These are phyloP conservation scores for Solanum dulcamara DNA, from an alignment of 257 asterid species.

Conservation along the genomic window DNA sequence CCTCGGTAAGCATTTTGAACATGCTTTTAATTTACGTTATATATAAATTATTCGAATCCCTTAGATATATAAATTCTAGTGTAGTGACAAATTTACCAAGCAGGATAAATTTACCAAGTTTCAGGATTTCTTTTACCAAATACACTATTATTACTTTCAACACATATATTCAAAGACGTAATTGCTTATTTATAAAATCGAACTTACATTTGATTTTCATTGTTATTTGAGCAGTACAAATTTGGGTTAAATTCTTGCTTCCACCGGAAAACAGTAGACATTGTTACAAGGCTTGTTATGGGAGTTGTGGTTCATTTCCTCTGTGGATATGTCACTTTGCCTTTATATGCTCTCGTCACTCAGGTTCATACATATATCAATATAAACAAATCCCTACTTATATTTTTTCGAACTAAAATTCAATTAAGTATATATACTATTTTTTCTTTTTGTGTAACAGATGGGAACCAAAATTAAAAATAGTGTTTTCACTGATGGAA, in stretches of 20 bases:
- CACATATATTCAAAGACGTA: too few relatives aligned
- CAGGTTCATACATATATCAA: conserved; percentile 24
- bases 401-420: not conserved
- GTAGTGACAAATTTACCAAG: too few relatives aligned
- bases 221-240: conserved; percentile 28
- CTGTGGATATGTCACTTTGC: conserved; percentile 67
- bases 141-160: too few relatives aligned
- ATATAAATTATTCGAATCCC: not conserved
- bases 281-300: conserved; percentile 35
- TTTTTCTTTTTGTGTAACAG: conserved; percentile 8
- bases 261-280: conserved; percentile 45
- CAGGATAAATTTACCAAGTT: not conserved
- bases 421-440: not conserved
- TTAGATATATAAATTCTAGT: not conserved
- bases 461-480: conserved; percentile 57
- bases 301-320: conserved; percentile 55
- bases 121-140: too few relatives aligned
- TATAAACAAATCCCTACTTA: not conserved
- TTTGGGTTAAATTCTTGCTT: conserved; percentile 58
- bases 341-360: conserved; percentile 58
- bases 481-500: conserved; percentile 41
- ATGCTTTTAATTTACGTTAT: too few relatives aligned
- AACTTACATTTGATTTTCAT: too few relatives aligned
- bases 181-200: too few relatives aligned
- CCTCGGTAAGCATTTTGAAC: conserved; percentile 37